Base-by-base conservation (phyloP, 345 rosid species). In the Mangifera indica region DNA sequence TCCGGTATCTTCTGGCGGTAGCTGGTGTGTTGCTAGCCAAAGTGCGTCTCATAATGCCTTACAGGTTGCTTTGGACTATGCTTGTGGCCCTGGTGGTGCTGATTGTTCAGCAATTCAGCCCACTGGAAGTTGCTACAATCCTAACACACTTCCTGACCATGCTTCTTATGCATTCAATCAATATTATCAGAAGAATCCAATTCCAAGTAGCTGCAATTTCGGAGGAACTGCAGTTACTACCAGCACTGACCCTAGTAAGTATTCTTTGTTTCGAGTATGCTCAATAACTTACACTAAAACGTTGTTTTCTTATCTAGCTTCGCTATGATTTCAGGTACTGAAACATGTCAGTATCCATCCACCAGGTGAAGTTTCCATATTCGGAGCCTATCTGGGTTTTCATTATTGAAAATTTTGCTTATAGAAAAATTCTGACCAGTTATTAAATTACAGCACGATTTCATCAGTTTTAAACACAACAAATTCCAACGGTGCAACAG, bases 1-100 rank as follows among this genome's bases (percentile, higher is more conserved):
- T 0, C 74, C 87, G 0, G 80, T 52, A 2, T 74, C 88, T 8
- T 42, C 78, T 4, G 86, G 83, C 15, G 79, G 74, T 12, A 89
- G 92, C 72, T 94, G 98, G 98, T 94, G 97, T 60, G 84, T 92
- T 0, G 97, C 97, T 20, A 88, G 86, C 84, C 89, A 79, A 66
- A 82, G 91, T 71, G 89, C 94, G 11, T 87, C 93, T 1, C 81
- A 82, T 40, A 71, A 78, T 0, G 81, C 87, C 26, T 74, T 94
- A n/a, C 98, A 90, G 77, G 87, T 87, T 14, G 97, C 89, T 13
- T 67, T 94, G 67, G 97, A 94, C 67, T 92, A 88, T 73, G 98
- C 98, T 29, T 94, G 98, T 53, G 97, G 98, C 2, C 72, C 79
- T 22, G 97, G 96, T 0, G 88, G 93, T 5, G 91, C 92, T 0